Evolutionary conservation across 495 filamentous ascomycete genomes (phyloP), one percentile per base, ranked within the genome.

Genomic region (Xylaria palmicola): DNA sequence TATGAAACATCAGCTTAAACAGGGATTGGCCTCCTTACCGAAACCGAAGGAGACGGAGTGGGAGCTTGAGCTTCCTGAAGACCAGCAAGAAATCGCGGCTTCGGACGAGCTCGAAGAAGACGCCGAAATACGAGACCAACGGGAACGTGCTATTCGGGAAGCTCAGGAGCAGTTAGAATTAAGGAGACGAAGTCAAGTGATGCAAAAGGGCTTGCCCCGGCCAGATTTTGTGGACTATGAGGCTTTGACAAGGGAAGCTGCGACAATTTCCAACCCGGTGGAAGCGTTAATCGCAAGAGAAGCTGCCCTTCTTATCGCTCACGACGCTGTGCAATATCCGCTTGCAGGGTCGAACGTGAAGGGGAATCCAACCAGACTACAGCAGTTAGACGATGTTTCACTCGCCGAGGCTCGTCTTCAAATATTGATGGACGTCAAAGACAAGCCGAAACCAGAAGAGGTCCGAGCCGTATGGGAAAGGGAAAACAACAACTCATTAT

Each of bases 41-140:
- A 96, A 90, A 69, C 93, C 94, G 0, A 97, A 93, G 68, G 89
- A 94, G 62, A 88, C 85, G 0, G 92, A 96, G 60, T 96, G 87
- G 85, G 92, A 97, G 60, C 79, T 97, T 29, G 95, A 97, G 73
- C 80, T 96, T 32, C 94, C 94, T 0, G 92, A 94, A 47, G 93
- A 97, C 55, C 82, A 88, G 37, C 77, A 82, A 51, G 92, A 95
- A 69, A 74, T 76, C 54, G 76, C 77, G 6, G 69, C 72, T 9
- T 77, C 83, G 43, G 81, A 89, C 50, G 68, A 72, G 27, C 63
- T 68, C 10, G 89, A 88, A 70, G 93, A 97, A 72, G 94, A 98
- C 72, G 86, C 92, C 0, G 93, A 89, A 20, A 85, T 90, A 59
- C 83, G 88, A 22, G 94, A 98, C 72, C 82, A 85, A 56, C 81